phyloP scores from a whole-genome alignment of 2,329 filamentous ascomycete genomes.

The Trichoderma sp. region DNA sequence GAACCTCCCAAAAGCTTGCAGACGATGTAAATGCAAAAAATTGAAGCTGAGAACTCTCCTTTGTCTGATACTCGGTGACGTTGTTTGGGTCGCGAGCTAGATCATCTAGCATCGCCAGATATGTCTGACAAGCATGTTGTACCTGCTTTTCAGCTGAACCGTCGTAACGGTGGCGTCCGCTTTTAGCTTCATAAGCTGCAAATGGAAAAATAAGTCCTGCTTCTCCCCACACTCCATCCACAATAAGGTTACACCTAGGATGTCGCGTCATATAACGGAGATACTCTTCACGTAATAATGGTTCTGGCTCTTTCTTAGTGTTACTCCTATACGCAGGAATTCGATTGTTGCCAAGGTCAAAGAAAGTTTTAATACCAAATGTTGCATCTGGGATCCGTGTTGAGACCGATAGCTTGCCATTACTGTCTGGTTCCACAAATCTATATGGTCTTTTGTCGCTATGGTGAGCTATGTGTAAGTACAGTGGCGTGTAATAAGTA shows the following conservation, averaged over 20 bases:
- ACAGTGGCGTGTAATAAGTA: too few relatives aligned
- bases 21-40: not conserved
- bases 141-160: not conserved
- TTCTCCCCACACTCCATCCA: not conserved
- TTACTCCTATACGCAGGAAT: not conserved
- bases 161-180: not conserved
- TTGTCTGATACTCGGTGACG: not conserved
- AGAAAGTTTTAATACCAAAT: not conserved
- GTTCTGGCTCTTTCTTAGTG: not conserved
- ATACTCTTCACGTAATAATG: fast-evolving
- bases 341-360: not conserved
- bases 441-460: not conserved
- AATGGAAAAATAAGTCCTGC: not conserved
- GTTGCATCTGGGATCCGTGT: not conserved
- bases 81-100: not conserved
- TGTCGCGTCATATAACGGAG: not conserved
- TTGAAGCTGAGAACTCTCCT: not conserved
- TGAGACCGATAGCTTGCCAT: not conserved
- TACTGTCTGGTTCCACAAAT: not conserved
- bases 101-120: not conserved
- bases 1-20: not conserved
- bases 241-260: not conserved
- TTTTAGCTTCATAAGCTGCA: not conserved
- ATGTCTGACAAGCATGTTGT: not conserved
- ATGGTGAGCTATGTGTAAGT: not conserved